These are phyloP conservation scores for Magnusiomyces clavatus DNA, from an alignment of 1,139 yeast species.

Conservation along the genomic window DNA sequence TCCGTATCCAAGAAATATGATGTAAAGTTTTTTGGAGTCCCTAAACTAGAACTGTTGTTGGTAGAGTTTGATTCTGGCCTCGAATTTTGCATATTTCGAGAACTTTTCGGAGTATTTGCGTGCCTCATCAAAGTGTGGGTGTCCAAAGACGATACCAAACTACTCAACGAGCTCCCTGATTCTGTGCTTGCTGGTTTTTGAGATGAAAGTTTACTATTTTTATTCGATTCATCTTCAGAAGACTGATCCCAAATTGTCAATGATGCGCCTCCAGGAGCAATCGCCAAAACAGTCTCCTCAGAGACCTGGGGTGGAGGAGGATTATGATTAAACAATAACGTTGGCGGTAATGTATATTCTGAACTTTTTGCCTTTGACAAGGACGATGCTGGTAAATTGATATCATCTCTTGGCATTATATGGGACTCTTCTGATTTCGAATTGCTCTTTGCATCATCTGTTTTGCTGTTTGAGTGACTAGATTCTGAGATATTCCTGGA, in stretches of 20 bases:
- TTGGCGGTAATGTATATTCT: neutral
- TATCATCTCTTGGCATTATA: neutral
- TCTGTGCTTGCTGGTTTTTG: neutral
- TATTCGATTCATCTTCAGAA: neutral
- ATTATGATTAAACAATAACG: constrained; percentile 15
- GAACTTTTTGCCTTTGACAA: neutral
- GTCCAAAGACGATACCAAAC: neutral
- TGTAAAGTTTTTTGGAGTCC: neutral
- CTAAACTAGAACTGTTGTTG: neutral
- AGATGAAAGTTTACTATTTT: neutral
- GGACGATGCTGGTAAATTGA: neutral
- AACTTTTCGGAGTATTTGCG: neutral
- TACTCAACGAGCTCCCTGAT: neutral
- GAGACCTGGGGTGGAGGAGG: constrained; percentile 25
- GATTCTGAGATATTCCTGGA: neutral
- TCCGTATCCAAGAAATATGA: neutral
- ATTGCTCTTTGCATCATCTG: neutral
- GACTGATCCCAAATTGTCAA: neutral
- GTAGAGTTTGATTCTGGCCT: no score
- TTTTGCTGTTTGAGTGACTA: neutral
- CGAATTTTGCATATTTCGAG: no score
- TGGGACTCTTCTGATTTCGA: neutral
- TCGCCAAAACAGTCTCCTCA: constrained; percentile 23
- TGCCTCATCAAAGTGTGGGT: neutral
- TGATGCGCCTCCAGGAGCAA: constrained; percentile 11